Base-by-base conservation (phyloP, 768 basidiomycete species). In the Pisolithus sp. region DNA sequence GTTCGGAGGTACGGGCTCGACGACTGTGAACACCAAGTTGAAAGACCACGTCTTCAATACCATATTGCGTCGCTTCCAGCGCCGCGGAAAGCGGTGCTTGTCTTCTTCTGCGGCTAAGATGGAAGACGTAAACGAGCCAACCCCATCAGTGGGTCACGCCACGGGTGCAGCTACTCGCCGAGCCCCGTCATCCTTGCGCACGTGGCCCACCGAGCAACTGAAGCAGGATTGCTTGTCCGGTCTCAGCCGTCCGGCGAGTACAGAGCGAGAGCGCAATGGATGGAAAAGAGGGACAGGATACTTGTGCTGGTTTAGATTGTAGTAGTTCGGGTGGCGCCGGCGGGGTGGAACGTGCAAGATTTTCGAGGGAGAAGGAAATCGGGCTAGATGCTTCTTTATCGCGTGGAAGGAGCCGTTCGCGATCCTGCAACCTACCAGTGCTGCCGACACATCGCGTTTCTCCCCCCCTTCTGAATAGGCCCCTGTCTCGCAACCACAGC, bases 31-130 rank as follows among this genome's bases (percentile, higher is more conserved):
- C 67, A 92, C 88, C 37, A 89, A 82, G 65, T 73, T 99, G 52
- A 94, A 93, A 69, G 93, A 98, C 62, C 93, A 95, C 59, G 92
- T 99, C 43, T 95, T 99, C 64, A 88, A 82, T 54, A 88, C 89
- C 17, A 83, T 98, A 30, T 73, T 97, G 55, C 82, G 84, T 45
- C 77, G 89, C 52, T 80, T 92, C 52, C 76, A 79, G 37, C 79
- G 80, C 57, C 79, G 79, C 31, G 64, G 59, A 15, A 62, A 65
- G 20, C 57, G 60, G n/a, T 59, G 58, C 20, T 63, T 61, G 65
- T 57, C 34, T 18, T 50, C 56, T 24, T 70, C 72, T 9, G 73
- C 68, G 39, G 63, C 70, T 23, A 71, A 68, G 58, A 76, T 72
- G 7, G 82, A 81, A 50, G 82, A 83, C 56, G 84, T 83, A 53